These are phyloP conservation scores for Alternaria ethzedia DNA, from an alignment of 2,329 filamentous ascomycete genomes.

Conservation along the genomic window DNA sequence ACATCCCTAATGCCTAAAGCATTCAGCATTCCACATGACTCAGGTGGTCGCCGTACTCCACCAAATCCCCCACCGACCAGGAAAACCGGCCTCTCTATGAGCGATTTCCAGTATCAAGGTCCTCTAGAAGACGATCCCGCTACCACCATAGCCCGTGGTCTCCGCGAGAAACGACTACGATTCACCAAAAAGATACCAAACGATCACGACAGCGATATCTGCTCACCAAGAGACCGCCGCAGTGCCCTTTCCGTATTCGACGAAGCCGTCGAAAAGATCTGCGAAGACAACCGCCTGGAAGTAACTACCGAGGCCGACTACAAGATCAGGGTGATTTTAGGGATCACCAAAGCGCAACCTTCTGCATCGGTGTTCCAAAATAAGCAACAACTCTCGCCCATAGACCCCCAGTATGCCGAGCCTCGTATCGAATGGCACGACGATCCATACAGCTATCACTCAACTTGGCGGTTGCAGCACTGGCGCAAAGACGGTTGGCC, in stretches of 20 bases:
- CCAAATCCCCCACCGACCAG: not conserved
- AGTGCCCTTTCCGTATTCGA: not conserved
- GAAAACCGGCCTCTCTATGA: not conserved
- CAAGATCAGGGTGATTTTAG: slow-evolving; percentile 17
- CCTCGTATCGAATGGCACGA: slow-evolving; percentile 15
- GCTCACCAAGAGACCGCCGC: not conserved
- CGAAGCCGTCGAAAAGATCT: not conserved
- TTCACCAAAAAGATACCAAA: not conserved
- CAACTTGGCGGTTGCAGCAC: slow-evolving; percentile 13
- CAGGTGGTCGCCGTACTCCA: not conserved
- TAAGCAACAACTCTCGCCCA: slow-evolving; percentile 1
- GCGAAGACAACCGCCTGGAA: not conserved
- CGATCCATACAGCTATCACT: not conserved
- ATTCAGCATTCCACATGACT: not conserved
- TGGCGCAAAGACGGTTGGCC: slow-evolving; percentile 30
- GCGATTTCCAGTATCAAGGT: not conserved
- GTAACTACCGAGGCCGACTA: slow-evolving; percentile 7
- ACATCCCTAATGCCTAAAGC: not conserved
- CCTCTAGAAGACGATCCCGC: not conserved
- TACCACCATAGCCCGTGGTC: not conserved
- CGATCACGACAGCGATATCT: not conserved
- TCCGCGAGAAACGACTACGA: not conserved
- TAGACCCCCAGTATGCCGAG: slow-evolving; percentile 25
- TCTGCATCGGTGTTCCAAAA: slow-evolving; percentile 11
- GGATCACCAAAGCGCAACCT: slow-evolving; percentile 3